Evolutionary conservation across 2,329 filamentous ascomycete genomes (phyloP).

Genomic region (Alternaria brassicae): DNA sequence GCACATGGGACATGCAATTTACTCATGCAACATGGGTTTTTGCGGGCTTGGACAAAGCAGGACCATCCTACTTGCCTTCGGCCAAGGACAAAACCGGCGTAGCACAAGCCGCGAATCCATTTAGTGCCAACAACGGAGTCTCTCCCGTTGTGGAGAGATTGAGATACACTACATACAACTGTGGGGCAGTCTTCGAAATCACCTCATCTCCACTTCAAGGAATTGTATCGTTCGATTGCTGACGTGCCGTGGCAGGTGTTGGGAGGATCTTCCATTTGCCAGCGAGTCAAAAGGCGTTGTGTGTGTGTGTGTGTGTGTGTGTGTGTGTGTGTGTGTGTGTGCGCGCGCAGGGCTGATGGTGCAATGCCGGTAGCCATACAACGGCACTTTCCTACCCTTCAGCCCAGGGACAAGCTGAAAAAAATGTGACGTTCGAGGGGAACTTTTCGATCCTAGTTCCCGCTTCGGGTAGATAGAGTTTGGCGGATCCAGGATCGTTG

Average conservation of each 20-base stretch:
- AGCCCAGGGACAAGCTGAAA: slow-evolving; percentile 9
- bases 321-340: too few species aligned
- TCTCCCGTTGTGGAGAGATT: slow-evolving; percentile 20
- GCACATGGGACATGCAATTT: slow-evolving; percentile 27
- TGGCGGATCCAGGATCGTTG: slow-evolving; percentile 28
- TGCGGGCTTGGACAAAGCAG: slow-evolving; percentile 31
- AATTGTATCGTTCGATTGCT: slow-evolving; percentile 11
- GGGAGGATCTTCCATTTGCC: background rate
- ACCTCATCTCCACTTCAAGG: slow-evolving; percentile 24
- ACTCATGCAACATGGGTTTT: slow-evolving; percentile 32
- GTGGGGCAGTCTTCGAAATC: slow-evolving; percentile 28
- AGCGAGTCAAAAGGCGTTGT: slow-evolving; percentile 11
- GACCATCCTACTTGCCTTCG: slow-evolving; percentile 26
- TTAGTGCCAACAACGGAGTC: slow-evolving; percentile 26
- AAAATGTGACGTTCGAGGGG: slow-evolving; percentile 33
- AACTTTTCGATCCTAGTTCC: slow-evolving; percentile 46
- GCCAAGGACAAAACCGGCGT: slow-evolving; percentile 27
- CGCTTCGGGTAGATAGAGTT: slow-evolving; percentile 45
- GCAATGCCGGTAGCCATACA: slow-evolving; percentile 6
- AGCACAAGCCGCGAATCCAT: slow-evolving; percentile 24
- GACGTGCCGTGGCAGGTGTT: slow-evolving; percentile 4
- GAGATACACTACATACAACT: slow-evolving; percentile 13
- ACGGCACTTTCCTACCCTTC: background rate
- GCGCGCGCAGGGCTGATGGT: slow-evolving; percentile 4
- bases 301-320: too few species aligned